phyloP scores from a whole-genome alignment of 345 rosid genomes.

The Dovyalis caffra region DNA sequence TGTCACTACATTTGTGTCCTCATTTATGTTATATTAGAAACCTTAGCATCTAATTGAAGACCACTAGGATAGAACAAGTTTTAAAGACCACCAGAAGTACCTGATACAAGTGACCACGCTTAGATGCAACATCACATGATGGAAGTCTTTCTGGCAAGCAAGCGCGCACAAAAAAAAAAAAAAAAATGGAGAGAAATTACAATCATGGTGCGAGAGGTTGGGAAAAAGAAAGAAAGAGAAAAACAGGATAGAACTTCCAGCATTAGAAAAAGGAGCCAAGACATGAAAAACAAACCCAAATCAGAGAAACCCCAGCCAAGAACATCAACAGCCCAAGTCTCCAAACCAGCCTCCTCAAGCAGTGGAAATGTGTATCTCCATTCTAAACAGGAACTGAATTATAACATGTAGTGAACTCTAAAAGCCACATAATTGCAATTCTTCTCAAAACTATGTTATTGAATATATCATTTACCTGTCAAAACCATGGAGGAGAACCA shows the following conservation, averaged over 20 bases:
- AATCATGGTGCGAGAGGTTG: neutral
- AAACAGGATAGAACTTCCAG: neutral
- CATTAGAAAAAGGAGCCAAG: neutral
- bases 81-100: conserved; percentile 35
- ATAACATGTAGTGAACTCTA: conserved; percentile 34
- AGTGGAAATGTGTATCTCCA: conserved; percentile 82
- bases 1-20: neutral
- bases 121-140: conserved; percentile 59
- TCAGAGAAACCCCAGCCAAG: conserved; percentile 98
- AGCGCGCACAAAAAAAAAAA: conserved; percentile 1
- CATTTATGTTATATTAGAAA: too few species aligned
- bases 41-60: neutral
- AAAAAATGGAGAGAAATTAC: neutral
- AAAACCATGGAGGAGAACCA: conserved; percentile 91
- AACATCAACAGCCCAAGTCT: conserved; percentile 87
- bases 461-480: conserved; percentile 53
- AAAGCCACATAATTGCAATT: neutral
- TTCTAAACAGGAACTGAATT: conserved; percentile 87
- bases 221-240: neutral
- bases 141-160: conserved; percentile 50
- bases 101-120: conserved; percentile 79
- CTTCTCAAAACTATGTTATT: neutral
- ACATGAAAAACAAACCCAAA: conserved; percentile 49
- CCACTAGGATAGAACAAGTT: neutral
- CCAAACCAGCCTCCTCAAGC: conserved; percentile 87